Evolutionary conservation across 2,329 filamentous ascomycete species (phyloP).

Genomic region (Metarhizium sp.): DNA sequence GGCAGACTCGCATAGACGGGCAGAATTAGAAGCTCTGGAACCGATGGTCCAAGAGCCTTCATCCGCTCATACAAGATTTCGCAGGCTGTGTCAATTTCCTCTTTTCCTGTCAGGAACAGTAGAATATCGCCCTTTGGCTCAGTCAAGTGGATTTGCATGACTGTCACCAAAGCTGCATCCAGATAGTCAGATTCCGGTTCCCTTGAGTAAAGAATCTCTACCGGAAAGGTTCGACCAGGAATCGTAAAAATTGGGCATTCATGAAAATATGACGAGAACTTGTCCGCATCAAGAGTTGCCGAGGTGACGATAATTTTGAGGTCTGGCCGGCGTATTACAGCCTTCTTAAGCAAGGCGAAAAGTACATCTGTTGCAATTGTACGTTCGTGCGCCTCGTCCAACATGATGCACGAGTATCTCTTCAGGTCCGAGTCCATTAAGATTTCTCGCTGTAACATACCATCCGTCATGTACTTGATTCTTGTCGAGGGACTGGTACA

Average conservation of each 20-base stretch:
- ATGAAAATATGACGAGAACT: constrained; percentile 95
- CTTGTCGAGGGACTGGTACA: constrained; percentile 77
- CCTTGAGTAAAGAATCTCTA: constrained; percentile 89
- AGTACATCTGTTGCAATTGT: constrained; percentile 94
- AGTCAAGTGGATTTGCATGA: constrained; percentile 95
- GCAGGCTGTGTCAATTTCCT: constrained; percentile 93
- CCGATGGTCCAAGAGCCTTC: constrained; percentile 84
- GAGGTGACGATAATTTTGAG: constrained; percentile 95
- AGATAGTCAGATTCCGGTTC: constrained; percentile 96
- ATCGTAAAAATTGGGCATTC: constrained; percentile 95
- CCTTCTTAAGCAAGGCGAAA: constrained; percentile 91
- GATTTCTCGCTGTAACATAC: constrained; percentile 94
- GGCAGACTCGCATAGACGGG: constrained; percentile 95
- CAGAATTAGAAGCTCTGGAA: constrained; percentile 85
- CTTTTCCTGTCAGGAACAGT: constrained; percentile 93
- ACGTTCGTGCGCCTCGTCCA: constrained; percentile 95
- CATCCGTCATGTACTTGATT: constrained; percentile 99
- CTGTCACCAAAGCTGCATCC: constrained; percentile 85
- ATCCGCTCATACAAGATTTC: constrained; percentile 91
- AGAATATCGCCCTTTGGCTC: constrained; percentile 90
- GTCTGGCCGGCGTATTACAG: constrained; percentile 73
- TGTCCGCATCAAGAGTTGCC: constrained; percentile 91
- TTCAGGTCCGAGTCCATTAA: constrained; percentile 82
- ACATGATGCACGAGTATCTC: constrained; percentile 92
- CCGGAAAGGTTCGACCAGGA: constrained; percentile 87